Evolutionary conservation across 441 rosid genomes (phyloP), one percentile per base, ranked within the genome.

Genomic region (Gossypium schwendimanii): DNA sequence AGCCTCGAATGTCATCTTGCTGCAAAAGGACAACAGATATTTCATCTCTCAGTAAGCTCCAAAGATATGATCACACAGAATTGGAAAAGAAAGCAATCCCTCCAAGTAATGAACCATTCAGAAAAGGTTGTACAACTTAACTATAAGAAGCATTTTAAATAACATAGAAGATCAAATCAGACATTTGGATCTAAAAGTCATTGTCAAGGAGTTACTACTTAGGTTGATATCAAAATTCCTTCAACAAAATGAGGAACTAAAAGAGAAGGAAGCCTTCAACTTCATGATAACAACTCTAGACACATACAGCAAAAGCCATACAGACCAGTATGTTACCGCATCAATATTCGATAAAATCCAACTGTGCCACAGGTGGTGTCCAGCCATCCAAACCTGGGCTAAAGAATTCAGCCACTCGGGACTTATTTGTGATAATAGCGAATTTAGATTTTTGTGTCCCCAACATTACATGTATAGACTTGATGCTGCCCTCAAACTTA

Each of bases 1-100:
- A 91, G 85, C 84, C 86, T 72, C 88, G 85, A 73, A 91, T 87
- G 84, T 93, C 98, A 66, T 96, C 99, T 96, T 96, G 99, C 99
- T 96, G 92, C 82, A 74, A 75, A 70, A 78, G 31, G 45, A 55
- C 57, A 69, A 61, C 66, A 47, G 3, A 31, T 49, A 54, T 17
- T 1, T 3, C 26, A 64, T 59, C 53, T 28, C 55, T 72, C 55
- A 57, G 26, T 33, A 21, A 67, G 53, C 74, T 54, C 31, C 49
- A 69, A 49, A 69, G 9, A 18, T 39, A 31, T 36, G 60, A 9
- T 54, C 23, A 24, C 28, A 54, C 3, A 54, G 28, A 54, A 55
- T 36, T 20, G 21, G 33, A 28, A 53, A 70, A 15, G 6, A 26
- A 50, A 28, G 24, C 31, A 68, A 50, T 17, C 28, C 33, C 44